Evolutionary conservation across 2,329 filamentous ascomycete species (phyloP), one percentile per base, ranked within the genome.

Genomic region (Monosporascus sp.): DNA sequence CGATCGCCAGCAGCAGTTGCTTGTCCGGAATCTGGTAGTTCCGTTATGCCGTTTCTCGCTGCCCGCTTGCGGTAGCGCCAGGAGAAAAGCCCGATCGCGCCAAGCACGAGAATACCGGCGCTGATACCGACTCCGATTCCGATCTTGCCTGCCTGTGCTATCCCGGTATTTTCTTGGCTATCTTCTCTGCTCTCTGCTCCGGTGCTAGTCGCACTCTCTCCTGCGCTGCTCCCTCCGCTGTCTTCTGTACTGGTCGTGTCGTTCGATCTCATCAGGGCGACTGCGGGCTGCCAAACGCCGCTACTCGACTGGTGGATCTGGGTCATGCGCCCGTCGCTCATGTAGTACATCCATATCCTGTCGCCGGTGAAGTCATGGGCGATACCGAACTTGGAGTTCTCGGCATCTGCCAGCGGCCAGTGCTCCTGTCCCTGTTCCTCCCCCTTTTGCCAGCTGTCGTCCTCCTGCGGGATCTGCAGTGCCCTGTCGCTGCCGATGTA

Each of bases 391-490:
- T 24, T 6, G 9, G 34, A 15, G 22, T 2, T n/a, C 6, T 20
- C n/a, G 20, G 14, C 31, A 17, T 48, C 47, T 6, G 47, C 47
- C n/a, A 36, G 20, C 6, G 47, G 47, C 31, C 47, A 48, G n/a
- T 7, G 18, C 9, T 38, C 37, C 17, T 22, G 31, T n/a, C 37
- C 37, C 20, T 48, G 47, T 22, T 25, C 20, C 17, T 48, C 27
- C 18, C n/a, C 34, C 34, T 3, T 25, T 5, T 38, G 5, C 31
- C 31, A 76, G 42, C 24, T 45, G 8, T 27, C 24, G 20, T 27
- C 42, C 42, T 45, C 42, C 42, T 45, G 42, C 20, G 17, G 15
- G 22, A 45, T n/a, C 14, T 27, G 22, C 22, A 45, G 42, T 20
- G 25, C 42, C 11, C 22, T 22, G 42, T 45, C 25, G 42, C 25